These are phyloP conservation scores for Sporothrix pseudoabietina DNA, from an alignment of 2,329 filamentous ascomycete genomes.

Conservation along the genomic window DNA sequence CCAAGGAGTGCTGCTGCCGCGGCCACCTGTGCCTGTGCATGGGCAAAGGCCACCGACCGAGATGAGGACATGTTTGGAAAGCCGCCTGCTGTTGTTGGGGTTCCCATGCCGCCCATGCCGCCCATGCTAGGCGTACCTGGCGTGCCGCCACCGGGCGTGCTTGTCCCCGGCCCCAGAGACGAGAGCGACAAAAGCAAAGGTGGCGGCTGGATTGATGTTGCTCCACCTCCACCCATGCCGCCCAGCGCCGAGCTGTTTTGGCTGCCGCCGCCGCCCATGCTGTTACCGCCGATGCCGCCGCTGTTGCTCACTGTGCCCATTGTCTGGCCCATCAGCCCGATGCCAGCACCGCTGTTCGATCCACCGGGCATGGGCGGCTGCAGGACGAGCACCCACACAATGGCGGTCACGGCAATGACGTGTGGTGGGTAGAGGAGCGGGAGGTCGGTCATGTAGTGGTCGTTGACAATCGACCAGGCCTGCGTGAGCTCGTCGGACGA, in stretches of 20 bases:
- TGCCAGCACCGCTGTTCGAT: constrained; percentile 25
- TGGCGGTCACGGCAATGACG: constrained; percentile 80
- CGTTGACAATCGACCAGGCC: constrained; percentile 83
- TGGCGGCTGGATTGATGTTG: background rate
- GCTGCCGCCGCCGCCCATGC: background rate
- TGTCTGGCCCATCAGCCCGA: constrained; percentile 21
- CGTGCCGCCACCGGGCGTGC: constrained; percentile 25
- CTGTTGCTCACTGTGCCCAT: constrained; percentile 5
- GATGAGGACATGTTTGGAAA: constrained; percentile 6
- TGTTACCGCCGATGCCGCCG: constrained; percentile 17
- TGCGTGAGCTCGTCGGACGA: constrained; percentile 76
- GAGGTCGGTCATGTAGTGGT: constrained; percentile 91
- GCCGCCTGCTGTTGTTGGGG: constrained; percentile 21
- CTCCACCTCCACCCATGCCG: constrained; percentile 11
- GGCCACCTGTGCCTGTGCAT: constrained; percentile 12
- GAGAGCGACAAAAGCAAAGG: constrained; percentile 6
- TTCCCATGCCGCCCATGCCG: constrained; percentile 23
- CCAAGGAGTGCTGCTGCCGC: background rate
- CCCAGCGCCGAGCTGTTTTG: background rate
- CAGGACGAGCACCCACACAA: constrained; percentile 81
- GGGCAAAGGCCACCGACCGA: constrained; percentile 16
- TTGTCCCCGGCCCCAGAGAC: background rate
- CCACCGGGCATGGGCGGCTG: constrained; percentile 53
- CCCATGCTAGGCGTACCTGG: constrained; percentile 27
- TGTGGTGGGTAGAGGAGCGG: constrained; percentile 85